phyloP scores from a whole-genome alignment of 2,329 filamentous ascomycete genomes.

The Coniochaeta sp. region DNA sequence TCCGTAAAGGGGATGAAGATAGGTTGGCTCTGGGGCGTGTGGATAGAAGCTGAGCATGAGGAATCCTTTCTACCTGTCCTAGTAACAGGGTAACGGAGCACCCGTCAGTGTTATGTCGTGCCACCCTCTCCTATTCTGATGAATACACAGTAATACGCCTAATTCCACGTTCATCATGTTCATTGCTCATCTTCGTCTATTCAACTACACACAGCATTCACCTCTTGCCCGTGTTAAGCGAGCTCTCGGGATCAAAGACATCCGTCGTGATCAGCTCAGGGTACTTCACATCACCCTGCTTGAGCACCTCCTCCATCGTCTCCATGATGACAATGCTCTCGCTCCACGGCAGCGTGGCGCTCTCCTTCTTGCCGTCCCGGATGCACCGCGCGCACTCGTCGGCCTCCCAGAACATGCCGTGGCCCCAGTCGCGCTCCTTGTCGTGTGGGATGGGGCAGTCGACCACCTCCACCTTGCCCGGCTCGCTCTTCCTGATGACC shows the following conservation, averaged over 20 bases:
- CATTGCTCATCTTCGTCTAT: neutral
- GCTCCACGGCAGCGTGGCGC: constrained; percentile 59
- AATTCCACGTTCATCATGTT: neutral
- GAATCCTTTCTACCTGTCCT: no score
- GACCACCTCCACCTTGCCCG: constrained; percentile 40
- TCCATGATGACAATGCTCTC: constrained; percentile 87
- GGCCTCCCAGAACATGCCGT: constrained; percentile 68
- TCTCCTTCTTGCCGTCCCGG: constrained; percentile 71
- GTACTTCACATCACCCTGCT: constrained; percentile 46
- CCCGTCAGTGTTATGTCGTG: neutral
- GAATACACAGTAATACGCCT: neutral
- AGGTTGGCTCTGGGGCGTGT: neutral
- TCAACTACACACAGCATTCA: constrained; percentile 5
- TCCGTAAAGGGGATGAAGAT: no score
- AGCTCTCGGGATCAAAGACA: constrained; percentile 52
- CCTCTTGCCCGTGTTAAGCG: constrained; percentile 49
- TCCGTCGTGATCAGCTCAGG: constrained; percentile 50
- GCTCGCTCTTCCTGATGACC: constrained; percentile 48
- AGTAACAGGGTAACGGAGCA: no score
- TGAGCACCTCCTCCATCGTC: constrained; percentile 49
- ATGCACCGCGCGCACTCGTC: constrained; percentile 39
- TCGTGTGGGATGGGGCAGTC: constrained; percentile 48
- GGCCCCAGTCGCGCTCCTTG: constrained; percentile 47
- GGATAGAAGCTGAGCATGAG: neutral
- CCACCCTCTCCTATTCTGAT: neutral